Base-by-base conservation (phyloP, 345 rosid genomes). In the Hibiscus syriacus region DNA sequence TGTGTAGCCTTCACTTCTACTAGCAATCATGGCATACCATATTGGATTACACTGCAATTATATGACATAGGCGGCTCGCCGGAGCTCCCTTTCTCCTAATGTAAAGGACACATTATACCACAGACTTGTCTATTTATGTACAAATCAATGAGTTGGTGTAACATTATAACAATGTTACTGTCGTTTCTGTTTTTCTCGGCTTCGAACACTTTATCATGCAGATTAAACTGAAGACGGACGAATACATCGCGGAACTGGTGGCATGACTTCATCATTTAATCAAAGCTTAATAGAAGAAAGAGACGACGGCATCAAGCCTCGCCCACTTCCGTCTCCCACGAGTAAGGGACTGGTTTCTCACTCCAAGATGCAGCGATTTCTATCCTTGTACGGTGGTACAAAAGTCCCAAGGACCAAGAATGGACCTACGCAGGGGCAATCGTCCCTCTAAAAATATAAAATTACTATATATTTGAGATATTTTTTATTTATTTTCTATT, bases 171-270 rank as follows among this genome's bases (percentile, higher is more conserved):
- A 39, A 57, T 27, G 41, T 10, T 70, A 58, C 50, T 3, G 23
- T 66, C 36, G 22, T 62, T 19, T 20, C 10, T 63, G 23, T 55
- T 62, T 50, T 71, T 41, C 50, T 67, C 82, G 89, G 60, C 86
- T 89, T 22, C 95, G 89, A 70, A 91, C 99, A 1, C 92, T 94
- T 56, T 76, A 87, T 69, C 95, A 89, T 12, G 98, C 96, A 0
- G 83, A 87, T 55, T n/a, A 89, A 81, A 81, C 78, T 76, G 25
- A 84, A 74, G 80, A 80, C 84, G 7, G 99, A 94, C 36, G 30
- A 48, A 3, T 81, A 69, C 72, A 87, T 94, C 60, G 92, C 91
- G 16, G 90, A 91, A 67, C 45, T 86, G 71, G 84, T 89, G 60
- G 59, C 85, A 49, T 85, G 86, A 95, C 98, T 94, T 74, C 92